Evolutionary conservation across 2,329 filamentous ascomycete genomes (phyloP).

Genomic region (Podosphaera fusca): DNA sequence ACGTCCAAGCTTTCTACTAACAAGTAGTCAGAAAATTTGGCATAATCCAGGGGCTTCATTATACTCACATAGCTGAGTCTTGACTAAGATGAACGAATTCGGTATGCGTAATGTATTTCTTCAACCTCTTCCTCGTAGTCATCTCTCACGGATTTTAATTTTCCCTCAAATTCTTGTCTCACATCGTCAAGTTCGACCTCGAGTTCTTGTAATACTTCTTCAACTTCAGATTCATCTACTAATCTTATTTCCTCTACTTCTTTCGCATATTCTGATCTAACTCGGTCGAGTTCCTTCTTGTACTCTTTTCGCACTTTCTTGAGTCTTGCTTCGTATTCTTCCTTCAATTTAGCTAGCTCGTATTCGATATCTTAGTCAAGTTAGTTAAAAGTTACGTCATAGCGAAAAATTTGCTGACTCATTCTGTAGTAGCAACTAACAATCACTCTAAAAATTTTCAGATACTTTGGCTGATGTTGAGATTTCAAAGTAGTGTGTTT

Average conservation of each 20-base stretch:
- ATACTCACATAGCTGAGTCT: too few relatives aligned
- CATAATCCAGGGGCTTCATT: too few relatives aligned
- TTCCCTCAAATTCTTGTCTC: neutral
- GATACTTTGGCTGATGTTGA: neutral
- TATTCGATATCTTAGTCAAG: neutral
- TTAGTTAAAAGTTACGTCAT: neutral
- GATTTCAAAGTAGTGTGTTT: neutral
- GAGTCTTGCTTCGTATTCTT: neutral
- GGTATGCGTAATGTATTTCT: neutral
- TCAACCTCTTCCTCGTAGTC: neutral
- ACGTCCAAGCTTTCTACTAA: too few relatives aligned
- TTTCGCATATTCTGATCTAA: neutral
- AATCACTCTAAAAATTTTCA: neutral
- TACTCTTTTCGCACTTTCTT: neutral
- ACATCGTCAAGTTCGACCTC: neutral
- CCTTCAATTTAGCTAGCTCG: neutral
- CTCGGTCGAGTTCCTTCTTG: neutral
- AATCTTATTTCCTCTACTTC: neutral
- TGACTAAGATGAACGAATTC: too few relatives aligned
- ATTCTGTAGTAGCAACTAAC: neutral
- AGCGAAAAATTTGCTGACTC: neutral
- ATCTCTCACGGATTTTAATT: neutral
- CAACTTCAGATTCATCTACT: neutral
- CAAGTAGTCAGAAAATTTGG: too few relatives aligned
- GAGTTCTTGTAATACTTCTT: neutral